Percentiles rank a stretch among this genome's conserved stretches.
Conservation (phyloP, 768 basidiomycete genomes). For the Pleurotus tuber-regium region DNA sequence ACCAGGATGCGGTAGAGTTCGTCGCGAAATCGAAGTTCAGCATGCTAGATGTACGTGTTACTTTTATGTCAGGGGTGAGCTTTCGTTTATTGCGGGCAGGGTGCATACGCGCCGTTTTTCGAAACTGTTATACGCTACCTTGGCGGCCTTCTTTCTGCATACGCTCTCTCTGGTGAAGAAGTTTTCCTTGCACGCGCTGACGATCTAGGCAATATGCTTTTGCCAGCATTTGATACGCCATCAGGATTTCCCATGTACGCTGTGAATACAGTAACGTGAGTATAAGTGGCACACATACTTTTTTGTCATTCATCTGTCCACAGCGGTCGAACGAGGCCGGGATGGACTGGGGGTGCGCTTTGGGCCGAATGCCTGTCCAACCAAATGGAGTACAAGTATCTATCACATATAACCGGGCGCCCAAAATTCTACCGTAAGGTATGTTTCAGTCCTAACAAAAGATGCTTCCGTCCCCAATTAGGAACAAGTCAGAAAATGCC, state of each 20-base stretch:
- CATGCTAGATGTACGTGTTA: conserved; percentile 30
- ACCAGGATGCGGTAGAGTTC: conserved; percentile 52
- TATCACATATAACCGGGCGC: conserved; percentile 73
- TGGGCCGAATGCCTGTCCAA: conserved; percentile 49
- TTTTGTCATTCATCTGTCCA: neutral
- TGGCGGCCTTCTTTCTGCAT: conserved; percentile 79
- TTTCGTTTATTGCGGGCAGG: conserved; percentile 7
- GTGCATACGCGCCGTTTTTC: conserved; percentile 53
- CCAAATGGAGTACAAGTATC: conserved; percentile 77
- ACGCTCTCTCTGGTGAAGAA: conserved; percentile 66
- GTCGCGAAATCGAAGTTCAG: conserved; percentile 46
- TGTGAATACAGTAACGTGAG: conserved; percentile 61
- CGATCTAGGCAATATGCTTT: conserved; percentile 66
- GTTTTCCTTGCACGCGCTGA: conserved; percentile 66
- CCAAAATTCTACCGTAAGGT: conserved; percentile 54
- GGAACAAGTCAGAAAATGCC: conserved; percentile 43
- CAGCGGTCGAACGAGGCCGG: conserved; percentile 31
- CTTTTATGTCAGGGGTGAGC: neutral
- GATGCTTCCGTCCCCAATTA: no score
- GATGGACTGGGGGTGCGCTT: conserved; percentile 29
- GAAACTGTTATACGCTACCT: conserved; percentile 85
- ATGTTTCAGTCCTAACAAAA: no score
- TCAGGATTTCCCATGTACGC: conserved; percentile 69
- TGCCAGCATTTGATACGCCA: conserved; percentile 68
- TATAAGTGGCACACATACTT: conserved; percentile 1